These are phyloP conservation scores for Blastobotrys illinoisensis DNA, from an alignment of 1,139 yeast species.

Conservation along the genomic window DNA sequence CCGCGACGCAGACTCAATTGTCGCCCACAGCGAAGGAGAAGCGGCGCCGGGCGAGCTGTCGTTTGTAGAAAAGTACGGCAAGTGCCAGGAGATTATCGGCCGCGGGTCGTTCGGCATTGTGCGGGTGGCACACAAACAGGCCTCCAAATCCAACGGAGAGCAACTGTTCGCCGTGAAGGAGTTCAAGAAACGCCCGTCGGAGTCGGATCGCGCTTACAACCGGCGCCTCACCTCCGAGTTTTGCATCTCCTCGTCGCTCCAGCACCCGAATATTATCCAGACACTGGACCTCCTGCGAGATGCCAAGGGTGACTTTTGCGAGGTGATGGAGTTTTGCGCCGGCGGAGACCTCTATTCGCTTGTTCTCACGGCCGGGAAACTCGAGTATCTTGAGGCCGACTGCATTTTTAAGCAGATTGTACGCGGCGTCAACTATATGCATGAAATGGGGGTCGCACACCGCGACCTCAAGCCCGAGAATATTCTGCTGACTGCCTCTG, in stretches of 20 bases:
- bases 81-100: slow-evolving; percentile 75
- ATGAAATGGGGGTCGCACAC: slow-evolving; percentile 92
- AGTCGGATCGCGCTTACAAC: slow-evolving; percentile 52
- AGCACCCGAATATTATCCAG: slow-evolving; percentile 72
- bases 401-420: slow-evolving; percentile 89
- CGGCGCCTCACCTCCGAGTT: slow-evolving; percentile 77
- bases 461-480: slow-evolving; percentile 93
- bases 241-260: slow-evolving; percentile 72
- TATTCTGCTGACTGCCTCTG: slow-evolving; percentile 68
- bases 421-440: slow-evolving; percentile 89
- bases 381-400: slow-evolving; percentile 85
- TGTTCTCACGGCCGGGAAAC: slow-evolving; percentile 65
- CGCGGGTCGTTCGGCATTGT: slow-evolving; percentile 84
- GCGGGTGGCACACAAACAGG: slow-evolving; percentile 57
- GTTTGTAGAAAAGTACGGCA: slow-evolving; percentile 67
- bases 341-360: slow-evolving; percentile 41
- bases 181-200: slow-evolving; percentile 51
- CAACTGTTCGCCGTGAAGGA: slow-evolving; percentile 76
- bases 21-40: slow-evolving; percentile 13
- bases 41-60: slow-evolving; percentile 30
- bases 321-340: slow-evolving; percentile 44
- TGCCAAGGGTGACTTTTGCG: slow-evolving; percentile 86
- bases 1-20: slow-evolving; percentile 16
- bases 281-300: slow-evolving; percentile 82
- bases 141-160: slow-evolving; percentile 39